phyloP scores from a whole-genome alignment of 225 moss, liverwort and hornwort genomes.

The Lunularia cruciata region DNA sequence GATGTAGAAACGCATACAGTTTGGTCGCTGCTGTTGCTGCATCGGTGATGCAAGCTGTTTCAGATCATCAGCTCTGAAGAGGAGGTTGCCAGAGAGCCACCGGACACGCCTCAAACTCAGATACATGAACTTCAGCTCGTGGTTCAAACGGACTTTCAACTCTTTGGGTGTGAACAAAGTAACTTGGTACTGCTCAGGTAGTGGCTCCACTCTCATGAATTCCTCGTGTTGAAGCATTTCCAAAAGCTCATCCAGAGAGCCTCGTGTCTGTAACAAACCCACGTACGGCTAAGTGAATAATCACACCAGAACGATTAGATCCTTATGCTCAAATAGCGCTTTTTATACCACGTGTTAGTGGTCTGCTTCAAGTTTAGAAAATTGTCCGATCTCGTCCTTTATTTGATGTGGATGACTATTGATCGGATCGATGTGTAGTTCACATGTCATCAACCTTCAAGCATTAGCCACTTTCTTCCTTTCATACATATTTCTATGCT shows the following conservation, averaged over 20 bases:
- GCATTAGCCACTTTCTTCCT: too few relatives aligned
- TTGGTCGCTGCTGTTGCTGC: conserved; percentile 8
- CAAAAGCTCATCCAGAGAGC: not conserved
- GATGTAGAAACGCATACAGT: conserved; percentile 28
- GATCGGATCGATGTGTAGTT: too few relatives aligned
- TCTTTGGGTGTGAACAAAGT: conserved; percentile 10
- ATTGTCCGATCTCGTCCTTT: too few relatives aligned
- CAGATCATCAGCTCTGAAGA: too few relatives aligned
- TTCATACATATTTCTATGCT: too few relatives aligned
- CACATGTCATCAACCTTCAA: too few relatives aligned
- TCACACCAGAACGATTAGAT: too few relatives aligned
- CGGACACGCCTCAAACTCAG: conserved; percentile 8
- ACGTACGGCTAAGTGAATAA: too few relatives aligned
- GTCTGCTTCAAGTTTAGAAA: too few relatives aligned
- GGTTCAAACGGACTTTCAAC: conserved; percentile 14
- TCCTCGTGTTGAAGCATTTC: not conserved
- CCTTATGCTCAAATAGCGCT: too few relatives aligned
- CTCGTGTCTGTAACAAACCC: not conserved
- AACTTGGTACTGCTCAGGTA: not conserved
- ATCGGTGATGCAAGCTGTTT: not conserved
- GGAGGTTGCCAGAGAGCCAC: conserved; percentile 33
- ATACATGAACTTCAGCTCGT: conserved; percentile 23
- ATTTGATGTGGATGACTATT: too few relatives aligned
- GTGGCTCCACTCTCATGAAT: conserved; percentile 1
- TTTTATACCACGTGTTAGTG: too few relatives aligned